Evolutionary conservation across 1,139 yeast species (phyloP).

Genomic region (Taphrina pruni): DNA sequence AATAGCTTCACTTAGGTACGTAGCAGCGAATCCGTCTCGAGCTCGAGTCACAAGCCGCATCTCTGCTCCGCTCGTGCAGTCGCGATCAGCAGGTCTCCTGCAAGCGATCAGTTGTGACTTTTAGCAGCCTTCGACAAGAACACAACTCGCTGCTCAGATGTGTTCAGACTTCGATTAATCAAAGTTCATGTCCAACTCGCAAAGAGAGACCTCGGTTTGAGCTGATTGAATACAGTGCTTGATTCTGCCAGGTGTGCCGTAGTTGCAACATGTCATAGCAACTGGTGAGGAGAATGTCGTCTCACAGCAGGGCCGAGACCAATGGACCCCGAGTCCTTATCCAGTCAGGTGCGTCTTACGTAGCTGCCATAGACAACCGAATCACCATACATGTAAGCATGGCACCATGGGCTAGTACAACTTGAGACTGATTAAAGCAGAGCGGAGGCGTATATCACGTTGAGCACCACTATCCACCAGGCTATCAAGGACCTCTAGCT

Average conservation of each 20-base stretch:
- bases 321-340: slow-evolving; percentile 3
- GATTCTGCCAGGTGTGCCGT: neutral
- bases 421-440: neutral
- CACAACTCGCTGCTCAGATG: too few species aligned
- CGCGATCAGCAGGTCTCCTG: too few species aligned
- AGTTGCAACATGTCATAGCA: too few species aligned
- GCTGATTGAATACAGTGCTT: too few species aligned
- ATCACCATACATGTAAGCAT: slow-evolving; percentile 8
- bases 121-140: too few species aligned
- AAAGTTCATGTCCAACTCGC: too few species aligned
- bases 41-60: too few species aligned
- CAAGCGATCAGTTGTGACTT: too few species aligned
- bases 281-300: neutral
- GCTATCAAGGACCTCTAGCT: neutral
- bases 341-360: slow-evolving; percentile 16
- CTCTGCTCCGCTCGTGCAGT: too few species aligned
- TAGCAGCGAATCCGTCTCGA: too few species aligned
- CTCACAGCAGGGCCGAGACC: neutral
- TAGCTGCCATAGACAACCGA: slow-evolving; percentile 17
- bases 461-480: slow-evolving; percentile 19
- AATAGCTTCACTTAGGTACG: neutral
- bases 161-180: too few species aligned
- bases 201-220: too few species aligned
- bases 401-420: neutral
- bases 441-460: slow-evolving; percentile 15